These are phyloP conservation scores for Pseudocercospora fijiensis DNA, from an alignment of 2,329 filamentous ascomycete species.

Conservation along the genomic window DNA sequence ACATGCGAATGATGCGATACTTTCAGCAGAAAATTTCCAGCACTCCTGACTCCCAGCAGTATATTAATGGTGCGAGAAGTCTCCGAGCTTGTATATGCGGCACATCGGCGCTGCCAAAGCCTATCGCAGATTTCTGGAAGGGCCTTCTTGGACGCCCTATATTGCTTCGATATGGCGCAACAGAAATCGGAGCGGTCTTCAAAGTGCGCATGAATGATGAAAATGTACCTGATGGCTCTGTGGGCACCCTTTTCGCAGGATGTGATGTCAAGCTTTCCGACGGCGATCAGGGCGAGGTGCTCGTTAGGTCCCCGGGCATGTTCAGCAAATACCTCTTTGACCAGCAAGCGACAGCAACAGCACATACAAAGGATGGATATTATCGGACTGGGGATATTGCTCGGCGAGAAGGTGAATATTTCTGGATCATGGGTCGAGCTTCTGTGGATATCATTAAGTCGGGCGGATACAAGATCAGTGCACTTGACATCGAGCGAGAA, in stretches of 20 bases:
- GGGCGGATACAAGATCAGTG: constrained; percentile 57
- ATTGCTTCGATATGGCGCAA: constrained; percentile 52
- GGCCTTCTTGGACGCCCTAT: constrained; percentile 45
- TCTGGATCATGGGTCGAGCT: constrained; percentile 55
- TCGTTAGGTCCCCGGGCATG: constrained; percentile 42
- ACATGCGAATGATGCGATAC: constrained; percentile 50
- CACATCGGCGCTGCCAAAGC: constrained; percentile 51
- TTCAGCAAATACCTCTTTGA: constrained; percentile 39
- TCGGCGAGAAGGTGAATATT: constrained; percentile 46
- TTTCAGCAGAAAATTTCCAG: constrained; percentile 41
- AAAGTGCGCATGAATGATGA: constrained; percentile 47
- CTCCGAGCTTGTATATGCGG: constrained; percentile 47
- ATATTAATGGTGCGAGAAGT: constrained; percentile 45
- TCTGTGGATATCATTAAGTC: constrained; percentile 57
- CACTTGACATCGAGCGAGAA: constrained; percentile 56
- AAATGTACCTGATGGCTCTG: constrained; percentile 44
- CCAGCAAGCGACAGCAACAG: constrained; percentile 33
- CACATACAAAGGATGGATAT: constrained; percentile 35
- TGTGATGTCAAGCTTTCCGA: constrained; percentile 48
- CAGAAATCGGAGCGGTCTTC: constrained; percentile 52
- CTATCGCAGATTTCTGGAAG: constrained; percentile 54
- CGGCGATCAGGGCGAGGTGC: constrained; percentile 52
- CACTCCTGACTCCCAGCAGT: constrained; percentile 38
- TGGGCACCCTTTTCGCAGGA: constrained; percentile 50
- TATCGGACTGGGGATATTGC: constrained; percentile 40